Evolutionary conservation across 768 basidiomycete genomes (phyloP).

Genomic region (Boletus rubescentipes): DNA sequence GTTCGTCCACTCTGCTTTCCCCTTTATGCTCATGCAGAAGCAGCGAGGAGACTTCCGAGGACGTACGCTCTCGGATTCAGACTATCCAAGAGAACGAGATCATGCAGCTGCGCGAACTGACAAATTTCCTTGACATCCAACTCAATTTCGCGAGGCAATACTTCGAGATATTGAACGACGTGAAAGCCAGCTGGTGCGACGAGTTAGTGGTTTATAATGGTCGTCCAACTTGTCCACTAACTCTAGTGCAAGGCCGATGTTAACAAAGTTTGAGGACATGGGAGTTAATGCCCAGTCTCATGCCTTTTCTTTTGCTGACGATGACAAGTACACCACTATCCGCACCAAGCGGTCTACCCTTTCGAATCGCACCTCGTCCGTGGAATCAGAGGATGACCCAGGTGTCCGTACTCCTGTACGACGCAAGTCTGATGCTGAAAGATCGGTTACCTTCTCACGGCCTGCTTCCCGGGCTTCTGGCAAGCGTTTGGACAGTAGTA

Average conservation of each 20-base stretch:
- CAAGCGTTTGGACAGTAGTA: conserved; percentile 60
- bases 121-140: conserved; percentile 69
- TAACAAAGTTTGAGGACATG: conserved; percentile 29
- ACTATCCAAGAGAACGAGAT: conserved; percentile 79
- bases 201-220: conserved; percentile 42
- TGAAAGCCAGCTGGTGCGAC: conserved; percentile 64
- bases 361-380: conserved; percentile 22
- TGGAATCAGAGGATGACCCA: conserved; percentile 40
- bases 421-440: conserved; percentile 43
- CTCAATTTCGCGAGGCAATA: conserved; percentile 73
- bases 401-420: conserved; percentile 25
- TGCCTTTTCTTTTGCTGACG: conserved; percentile 16
- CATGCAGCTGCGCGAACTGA: conserved; percentile 68
- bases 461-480: conserved; percentile 60
- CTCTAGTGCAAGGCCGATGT: conserved; percentile 25
- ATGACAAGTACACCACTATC: conserved; percentile 32
- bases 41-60: conserved; percentile 86
- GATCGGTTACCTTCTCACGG: conserved; percentile 50
- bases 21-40: conserved; percentile 10
- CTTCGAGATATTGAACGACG: conserved; percentile 68
- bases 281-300: conserved; percentile 19
- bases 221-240: conserved; percentile 4
- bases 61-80: conserved; percentile 77
- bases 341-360: conserved; percentile 34
- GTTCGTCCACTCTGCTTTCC: neutral